Evolutionary conservation across 2,329 filamentous ascomycete species (phyloP).

Genomic region (Talaromyces sp.): DNA sequence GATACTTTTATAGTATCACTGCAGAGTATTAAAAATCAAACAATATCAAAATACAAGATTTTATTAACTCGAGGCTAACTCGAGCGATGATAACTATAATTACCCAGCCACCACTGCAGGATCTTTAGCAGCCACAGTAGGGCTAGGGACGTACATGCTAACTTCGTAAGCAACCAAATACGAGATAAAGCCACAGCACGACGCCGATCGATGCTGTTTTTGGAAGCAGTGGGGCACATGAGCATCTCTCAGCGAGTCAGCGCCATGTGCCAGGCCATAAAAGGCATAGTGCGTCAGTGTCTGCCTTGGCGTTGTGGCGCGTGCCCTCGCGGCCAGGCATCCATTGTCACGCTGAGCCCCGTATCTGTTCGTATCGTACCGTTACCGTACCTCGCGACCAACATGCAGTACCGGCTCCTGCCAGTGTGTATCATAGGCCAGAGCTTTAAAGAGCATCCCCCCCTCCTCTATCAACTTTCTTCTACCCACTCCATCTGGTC

Average conservation of each 20-base stretch:
- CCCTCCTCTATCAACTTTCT: not conserved
- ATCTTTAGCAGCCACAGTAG: not conserved
- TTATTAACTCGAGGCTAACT: no score
- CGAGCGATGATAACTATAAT: no score
- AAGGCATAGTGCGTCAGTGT: not conserved
- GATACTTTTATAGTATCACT: no score
- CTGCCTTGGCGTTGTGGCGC: not conserved
- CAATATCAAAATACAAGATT: no score
- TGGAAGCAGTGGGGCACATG: not conserved
- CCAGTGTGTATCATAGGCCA: not conserved
- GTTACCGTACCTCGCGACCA: conserved; percentile 4
- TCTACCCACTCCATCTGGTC: not conserved
- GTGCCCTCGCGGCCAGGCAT: not conserved
- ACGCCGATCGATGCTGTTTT: not conserved
- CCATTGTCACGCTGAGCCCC: not conserved
- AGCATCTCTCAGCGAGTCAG: not conserved
- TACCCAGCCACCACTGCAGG: no score
- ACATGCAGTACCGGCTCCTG: not conserved
- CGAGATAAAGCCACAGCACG: not conserved
- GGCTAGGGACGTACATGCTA: not conserved
- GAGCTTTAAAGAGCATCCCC: conserved; percentile 3
- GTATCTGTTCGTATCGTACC: conserved; percentile 1
- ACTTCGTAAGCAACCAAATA: not conserved
- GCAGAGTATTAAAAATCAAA: no score
- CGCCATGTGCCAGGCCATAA: not conserved